Conservation (phyloP, 1,139 yeast genomes). For the Diutina scorzettiae region DNA sequence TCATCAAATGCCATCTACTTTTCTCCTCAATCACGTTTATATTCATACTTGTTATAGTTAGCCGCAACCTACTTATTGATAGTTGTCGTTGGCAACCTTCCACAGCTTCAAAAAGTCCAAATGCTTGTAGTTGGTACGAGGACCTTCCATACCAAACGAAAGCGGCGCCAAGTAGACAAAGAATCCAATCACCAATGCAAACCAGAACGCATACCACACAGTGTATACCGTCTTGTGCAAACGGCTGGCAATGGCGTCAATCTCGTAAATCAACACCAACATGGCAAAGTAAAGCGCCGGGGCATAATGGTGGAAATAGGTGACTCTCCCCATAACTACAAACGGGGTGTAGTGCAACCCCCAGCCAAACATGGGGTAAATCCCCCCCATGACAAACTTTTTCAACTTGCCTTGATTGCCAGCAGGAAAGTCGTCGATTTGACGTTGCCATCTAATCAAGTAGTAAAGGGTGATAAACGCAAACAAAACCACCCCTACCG, state of each 20-base stretch:
- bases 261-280: slow-evolving; percentile 62
- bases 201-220: slow-evolving; percentile 21
- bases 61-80: background rate
- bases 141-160: slow-evolving; percentile 87
- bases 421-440: slow-evolving; percentile 52
- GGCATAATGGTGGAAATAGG: slow-evolving; percentile 91
- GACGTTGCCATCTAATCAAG: slow-evolving; percentile 90
- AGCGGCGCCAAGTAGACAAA: slow-evolving; percentile 69
- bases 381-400: slow-evolving; percentile 59
- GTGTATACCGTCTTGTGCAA: slow-evolving; percentile 20
- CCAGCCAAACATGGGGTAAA: slow-evolving; percentile 93
- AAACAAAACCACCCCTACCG: slow-evolving; percentile 50
- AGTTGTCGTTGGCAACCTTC: slow-evolving; percentile 24
- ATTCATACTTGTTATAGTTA: too few species aligned
- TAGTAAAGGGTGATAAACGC: slow-evolving; percentile 43
- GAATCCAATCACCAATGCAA: slow-evolving; percentile 46
- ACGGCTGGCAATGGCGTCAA: slow-evolving; percentile 47
- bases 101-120: slow-evolving; percentile 70
- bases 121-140: slow-evolving; percentile 51
- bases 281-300: slow-evolving; percentile 96
- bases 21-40: too few species aligned
- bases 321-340: slow-evolving; percentile 91
- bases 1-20: too few species aligned
- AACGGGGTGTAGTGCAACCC: slow-evolving; percentile 86
- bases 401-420: slow-evolving; percentile 19